Conservation (phyloP, 176 grass and related monocot species). For the Rhipidocladum racemiflorum region DNA sequence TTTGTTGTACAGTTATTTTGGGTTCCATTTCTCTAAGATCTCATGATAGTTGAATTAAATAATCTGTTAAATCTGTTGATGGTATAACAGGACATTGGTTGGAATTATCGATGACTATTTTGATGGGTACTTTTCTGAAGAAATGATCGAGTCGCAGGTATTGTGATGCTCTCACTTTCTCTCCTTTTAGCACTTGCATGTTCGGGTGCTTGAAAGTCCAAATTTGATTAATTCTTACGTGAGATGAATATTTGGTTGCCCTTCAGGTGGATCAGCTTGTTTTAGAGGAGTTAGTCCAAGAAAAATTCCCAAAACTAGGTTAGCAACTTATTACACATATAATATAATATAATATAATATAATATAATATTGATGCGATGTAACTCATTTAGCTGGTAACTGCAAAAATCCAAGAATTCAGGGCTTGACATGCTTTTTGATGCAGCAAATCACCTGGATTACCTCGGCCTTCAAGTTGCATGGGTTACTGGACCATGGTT, state of each 20-base stretch:
- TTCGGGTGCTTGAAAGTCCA: constrained; percentile 10
- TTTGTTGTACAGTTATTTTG: constrained; percentile 25
- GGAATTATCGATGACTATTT: constrained; percentile 98
- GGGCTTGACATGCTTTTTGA: constrained; percentile 28
- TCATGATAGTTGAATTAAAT: constrained; percentile 24
- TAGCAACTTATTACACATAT: constrained; percentile 25
- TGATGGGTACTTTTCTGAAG: constrained; percentile 95
- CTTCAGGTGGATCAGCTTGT: constrained; percentile 97
- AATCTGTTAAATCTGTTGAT: constrained; percentile 33
- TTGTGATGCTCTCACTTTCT: neutral
- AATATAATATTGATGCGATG: constrained; percentile 21
- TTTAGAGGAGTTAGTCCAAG: constrained; percentile 88
- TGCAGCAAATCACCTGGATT: constrained; percentile 96
- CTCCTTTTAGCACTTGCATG: constrained; percentile 3
- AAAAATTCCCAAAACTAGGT: constrained; percentile 99
- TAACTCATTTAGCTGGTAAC: constrained; percentile 14
- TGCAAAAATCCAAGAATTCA: constrained; percentile 24
- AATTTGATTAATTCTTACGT: neutral
- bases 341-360: constrained; percentile 29
- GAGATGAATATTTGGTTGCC: constrained; percentile 37
- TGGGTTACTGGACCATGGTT: constrained; percentile 99
- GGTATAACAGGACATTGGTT: constrained; percentile 75
- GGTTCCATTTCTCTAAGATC: constrained; percentile 1
- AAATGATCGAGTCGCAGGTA: constrained; percentile 99
- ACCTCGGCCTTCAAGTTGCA: constrained; percentile 87